Evolutionary conservation across 2,329 filamentous ascomycete species (phyloP).

Genomic region (Colletotrichum costaricense): DNA sequence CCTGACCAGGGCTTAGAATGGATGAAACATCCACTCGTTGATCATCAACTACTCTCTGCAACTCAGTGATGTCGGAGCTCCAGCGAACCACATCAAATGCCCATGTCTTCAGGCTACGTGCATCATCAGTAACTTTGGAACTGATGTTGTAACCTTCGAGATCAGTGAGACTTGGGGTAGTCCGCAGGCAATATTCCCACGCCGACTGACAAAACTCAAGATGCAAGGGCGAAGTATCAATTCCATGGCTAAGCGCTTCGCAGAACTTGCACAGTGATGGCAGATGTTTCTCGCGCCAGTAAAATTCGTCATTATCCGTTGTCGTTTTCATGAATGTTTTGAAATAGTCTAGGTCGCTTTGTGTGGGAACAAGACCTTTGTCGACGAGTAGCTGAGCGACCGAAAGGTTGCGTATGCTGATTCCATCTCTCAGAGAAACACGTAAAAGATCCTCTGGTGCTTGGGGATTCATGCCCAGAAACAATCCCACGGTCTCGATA

Average conservation of each 20-base stretch:
- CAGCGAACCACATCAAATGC: not conserved
- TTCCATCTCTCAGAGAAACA: accelerated
- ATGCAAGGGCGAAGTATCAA: not conserved
- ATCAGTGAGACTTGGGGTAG: accelerated
- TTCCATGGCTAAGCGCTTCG: not conserved
- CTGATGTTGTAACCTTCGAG: not conserved
- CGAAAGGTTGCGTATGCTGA: accelerated
- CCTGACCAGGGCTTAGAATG: not conserved
- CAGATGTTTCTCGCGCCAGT: accelerated
- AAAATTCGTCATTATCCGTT: accelerated
- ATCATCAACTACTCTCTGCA: not conserved
- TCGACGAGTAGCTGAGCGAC: no score
- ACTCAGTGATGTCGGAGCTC: not conserved
- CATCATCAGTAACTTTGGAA: no score
- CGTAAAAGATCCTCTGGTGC: no score
- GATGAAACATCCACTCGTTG: not conserved
- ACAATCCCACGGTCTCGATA: no score
- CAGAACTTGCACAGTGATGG: not conserved
- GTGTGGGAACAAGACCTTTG: no score
- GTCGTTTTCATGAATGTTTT: no score
- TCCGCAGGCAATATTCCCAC: not conserved
- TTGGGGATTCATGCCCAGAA: no score
- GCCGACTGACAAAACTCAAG: not conserved
- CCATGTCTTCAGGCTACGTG: accelerated
- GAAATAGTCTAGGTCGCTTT: no score